Evolutionary conservation across 2,329 filamentous ascomycete species (phyloP).

Genomic region (Claviceps sp.): DNA sequence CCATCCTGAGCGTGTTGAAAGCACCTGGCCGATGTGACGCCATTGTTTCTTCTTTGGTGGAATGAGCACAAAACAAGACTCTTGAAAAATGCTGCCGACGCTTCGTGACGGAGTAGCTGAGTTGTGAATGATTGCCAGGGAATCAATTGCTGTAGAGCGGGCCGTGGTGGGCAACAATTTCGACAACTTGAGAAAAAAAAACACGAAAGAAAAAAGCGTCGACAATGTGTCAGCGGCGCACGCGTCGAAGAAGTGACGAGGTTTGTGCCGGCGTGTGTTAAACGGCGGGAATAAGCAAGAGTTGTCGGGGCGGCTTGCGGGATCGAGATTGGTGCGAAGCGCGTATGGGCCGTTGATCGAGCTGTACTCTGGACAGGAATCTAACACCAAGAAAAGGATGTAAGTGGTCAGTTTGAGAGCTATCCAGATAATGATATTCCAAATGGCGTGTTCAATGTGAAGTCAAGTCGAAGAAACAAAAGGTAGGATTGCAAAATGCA

Average conservation of each 20-base stretch:
- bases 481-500: slow-evolving; percentile 14
- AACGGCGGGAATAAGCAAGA: background rate
- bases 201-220: background rate
- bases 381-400: background rate
- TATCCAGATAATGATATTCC: background rate
- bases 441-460: background rate
- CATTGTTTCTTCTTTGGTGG: slow-evolving; percentile 37
- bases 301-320: background rate
- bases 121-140: slow-evolving; percentile 15
- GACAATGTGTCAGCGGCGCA: background rate
- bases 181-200: background rate
- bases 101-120: slow-evolving; percentile 11
- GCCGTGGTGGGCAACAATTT: slow-evolving; percentile 24
- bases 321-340: slow-evolving; percentile 1
- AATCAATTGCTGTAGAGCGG: slow-evolving; percentile 15
- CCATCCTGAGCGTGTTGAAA: slow-evolving; percentile 83
- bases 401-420: background rate
- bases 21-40: slow-evolving; percentile 84
- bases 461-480: background rate
- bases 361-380: slow-evolving; percentile 1
- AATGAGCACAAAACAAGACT: slow-evolving; percentile 12
- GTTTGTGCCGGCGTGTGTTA: background rate
- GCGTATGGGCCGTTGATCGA: background rate
- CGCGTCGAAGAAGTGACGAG: background rate
- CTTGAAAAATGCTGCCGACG: slow-evolving; percentile 14